A percentile compares a stretch with the other conserved stretches of the same genome.
phyloP scores from a whole-genome alignment of 2,329 filamentous ascomycete genomes.

The Aspergillus sclerotialis region DNA sequence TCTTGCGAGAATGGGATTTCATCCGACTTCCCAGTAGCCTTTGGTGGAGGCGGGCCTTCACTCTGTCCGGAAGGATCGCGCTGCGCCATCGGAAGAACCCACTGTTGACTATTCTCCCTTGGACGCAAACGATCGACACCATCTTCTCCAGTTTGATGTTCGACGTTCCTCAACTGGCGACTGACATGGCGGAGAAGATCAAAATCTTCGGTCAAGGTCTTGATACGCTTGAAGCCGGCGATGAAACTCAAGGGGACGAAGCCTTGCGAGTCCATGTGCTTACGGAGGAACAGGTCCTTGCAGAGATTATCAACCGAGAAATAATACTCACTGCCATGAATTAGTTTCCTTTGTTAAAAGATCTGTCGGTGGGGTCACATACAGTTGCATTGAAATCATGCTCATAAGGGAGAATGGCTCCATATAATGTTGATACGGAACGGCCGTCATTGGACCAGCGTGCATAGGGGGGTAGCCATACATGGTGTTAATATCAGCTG shows the following conservation, averaged over 20 bases:
- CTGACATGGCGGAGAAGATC: constrained; percentile 70
- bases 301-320: constrained; percentile 93
- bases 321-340: constrained; percentile 72
- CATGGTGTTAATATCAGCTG: constrained; percentile 44
- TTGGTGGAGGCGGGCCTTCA: constrained; percentile 51
- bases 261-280: constrained; percentile 91
- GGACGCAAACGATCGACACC: constrained; percentile 71
- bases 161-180: constrained; percentile 63
- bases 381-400: constrained; percentile 57
- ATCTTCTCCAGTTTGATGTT: constrained; percentile 69
- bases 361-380: constrained; percentile 23
- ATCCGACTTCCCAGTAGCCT: constrained; percentile 35
- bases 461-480: constrained; percentile 52
- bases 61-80: constrained; percentile 69
- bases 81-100: constrained; percentile 64
- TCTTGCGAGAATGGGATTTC: constrained; percentile 27
- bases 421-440: constrained; percentile 52
- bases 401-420: constrained; percentile 50
- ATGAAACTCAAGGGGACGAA: constrained; percentile 78
- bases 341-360: constrained; percentile 20
- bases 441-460: constrained; percentile 48
- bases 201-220: constrained; percentile 62
- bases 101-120: constrained; percentile 70
- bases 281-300: constrained; percentile 83
- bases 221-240: constrained; percentile 78